Evolutionary conservation across 2,329 filamentous ascomycete genomes (phyloP), one percentile per base, ranked within the genome.

Genomic region (Colletotrichum sidae): DNA sequence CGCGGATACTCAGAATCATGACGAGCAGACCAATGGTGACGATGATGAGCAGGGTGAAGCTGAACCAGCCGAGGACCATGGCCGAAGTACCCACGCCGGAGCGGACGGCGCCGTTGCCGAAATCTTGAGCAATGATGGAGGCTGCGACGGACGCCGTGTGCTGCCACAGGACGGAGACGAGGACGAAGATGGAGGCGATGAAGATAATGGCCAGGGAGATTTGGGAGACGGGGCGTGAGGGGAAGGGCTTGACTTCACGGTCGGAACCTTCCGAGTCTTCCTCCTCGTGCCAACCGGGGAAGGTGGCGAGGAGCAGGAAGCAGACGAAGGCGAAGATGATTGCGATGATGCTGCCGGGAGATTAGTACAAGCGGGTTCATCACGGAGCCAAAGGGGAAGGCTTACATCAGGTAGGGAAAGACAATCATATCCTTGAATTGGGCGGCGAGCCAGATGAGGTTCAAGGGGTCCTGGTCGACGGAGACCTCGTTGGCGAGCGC

Each of bases 351-450:
- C 93, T 96, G 70, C 25, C 25, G 25, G 25, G 25, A 35, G 15
- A 7, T 6, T 17, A 6, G 47, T 25, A 33, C 72, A 60, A 72
- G 72, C 51, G 13, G 8, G 15, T 38, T 34, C 49, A 41, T 61
- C 33, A 11, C 35, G 35, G 6, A 45, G 6, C 55, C 3, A 7
- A 25, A 8, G 71, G 11, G 15, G 12, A 13, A 15, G 13, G 83
- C 92, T 83, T 79, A 96, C 92, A 99, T 90, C 17, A 99, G 83
- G 75, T 98, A 99, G 9, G 96, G 96, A 77, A 99, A 99, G 49
- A 99, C 95, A 76, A 99, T 96, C 80, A 94, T 95, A 78, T 98
- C 94, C 79, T 98, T 98, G 83, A 99, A 99, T 70, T 97, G 97
- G 72, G 91, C 90, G 33, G 96, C 95, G 60, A 99, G 88, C 96